These are phyloP conservation scores for Floccularia luteovirens DNA, from an alignment of 768 basidiomycete genomes.

Conservation along the genomic window DNA sequence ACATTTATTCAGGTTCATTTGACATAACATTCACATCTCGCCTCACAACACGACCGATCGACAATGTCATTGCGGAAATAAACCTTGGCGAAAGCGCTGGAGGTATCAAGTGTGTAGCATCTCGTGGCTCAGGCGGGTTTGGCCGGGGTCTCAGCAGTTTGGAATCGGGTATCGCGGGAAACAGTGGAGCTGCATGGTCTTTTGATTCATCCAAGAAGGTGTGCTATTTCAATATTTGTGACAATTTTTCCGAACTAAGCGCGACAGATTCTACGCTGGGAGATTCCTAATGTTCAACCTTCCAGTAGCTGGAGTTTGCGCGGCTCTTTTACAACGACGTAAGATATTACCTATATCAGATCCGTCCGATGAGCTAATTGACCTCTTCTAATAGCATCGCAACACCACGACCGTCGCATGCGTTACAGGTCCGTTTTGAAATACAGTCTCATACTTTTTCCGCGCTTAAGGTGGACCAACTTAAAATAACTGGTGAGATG, in stretches of 20 bases:
- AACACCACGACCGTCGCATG: slow-evolving; percentile 62
- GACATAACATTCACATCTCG: slow-evolving; percentile 59
- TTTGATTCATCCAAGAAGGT: slow-evolving; percentile 70
- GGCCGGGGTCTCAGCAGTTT: slow-evolving; percentile 22
- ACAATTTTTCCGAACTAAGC: neutral
- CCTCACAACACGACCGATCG: slow-evolving; percentile 55
- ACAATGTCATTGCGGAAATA: slow-evolving; percentile 65
- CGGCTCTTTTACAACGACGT: slow-evolving; percentile 71
- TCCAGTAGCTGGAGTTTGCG: slow-evolving; percentile 67
- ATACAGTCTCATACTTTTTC: slow-evolving; percentile 71
- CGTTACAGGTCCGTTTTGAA: slow-evolving; percentile 66
- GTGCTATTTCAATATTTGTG: slow-evolving; percentile 2
- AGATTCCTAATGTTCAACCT: slow-evolving; percentile 58
- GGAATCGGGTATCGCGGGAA: slow-evolving; percentile 20
- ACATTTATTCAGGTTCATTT: slow-evolving; percentile 39
- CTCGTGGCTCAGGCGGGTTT: slow-evolving; percentile 45
- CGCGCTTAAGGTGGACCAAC: slow-evolving; percentile 76
- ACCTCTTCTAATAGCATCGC: slow-evolving; percentile 15
- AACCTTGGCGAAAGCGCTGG: slow-evolving; percentile 70
- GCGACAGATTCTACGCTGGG: slow-evolving; percentile 67
- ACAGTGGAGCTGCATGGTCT: slow-evolving; percentile 60
- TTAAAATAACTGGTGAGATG: slow-evolving; percentile 68
- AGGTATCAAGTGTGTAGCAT: slow-evolving; percentile 64
- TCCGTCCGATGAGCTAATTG: slow-evolving; percentile 1
- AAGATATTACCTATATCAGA: slow-evolving; percentile 14